Evolutionary conservation across 768 basidiomycete genomes (phyloP).

Genomic region (Holtermannia corniformis): DNA sequence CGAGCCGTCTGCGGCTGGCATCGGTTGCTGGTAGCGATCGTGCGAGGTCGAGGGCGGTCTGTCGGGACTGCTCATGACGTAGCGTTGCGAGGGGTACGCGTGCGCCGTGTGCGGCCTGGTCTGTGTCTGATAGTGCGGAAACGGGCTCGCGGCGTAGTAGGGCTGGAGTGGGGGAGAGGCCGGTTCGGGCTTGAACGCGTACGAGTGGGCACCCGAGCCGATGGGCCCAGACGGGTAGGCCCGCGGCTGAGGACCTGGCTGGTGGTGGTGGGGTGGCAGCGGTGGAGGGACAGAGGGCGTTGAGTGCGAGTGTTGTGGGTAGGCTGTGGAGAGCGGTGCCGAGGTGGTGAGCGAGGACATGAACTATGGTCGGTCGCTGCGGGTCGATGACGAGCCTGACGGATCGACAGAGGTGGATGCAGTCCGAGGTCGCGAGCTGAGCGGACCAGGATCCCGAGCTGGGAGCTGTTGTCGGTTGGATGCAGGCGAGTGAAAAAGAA

Average conservation of each 20-base stretch:
- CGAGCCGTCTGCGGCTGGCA: slow-evolving; percentile 11
- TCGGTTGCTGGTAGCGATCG: slow-evolving; percentile 9
- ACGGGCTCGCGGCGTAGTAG: background rate
- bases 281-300: slow-evolving; percentile 4
- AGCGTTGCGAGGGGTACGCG: background rate
- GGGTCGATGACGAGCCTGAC: too few relatives aligned
- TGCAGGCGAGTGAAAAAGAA: too few relatives aligned
- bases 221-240: slow-evolving; percentile 19
- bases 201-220: too few relatives aligned
- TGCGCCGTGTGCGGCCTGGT: background rate
- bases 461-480: too few relatives aligned
- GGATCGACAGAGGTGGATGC: too few relatives aligned
- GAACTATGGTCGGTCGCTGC: too few relatives aligned
- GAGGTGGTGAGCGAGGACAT: background rate
- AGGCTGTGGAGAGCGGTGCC: background rate
- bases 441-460: too few relatives aligned
- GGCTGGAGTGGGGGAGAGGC: background rate
- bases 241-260: slow-evolving; percentile 10
- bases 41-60: background rate
- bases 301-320: background rate
- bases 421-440: too few relatives aligned
- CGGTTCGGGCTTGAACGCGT: background rate
- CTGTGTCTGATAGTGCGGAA: background rate
- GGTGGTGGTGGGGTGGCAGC: slow-evolving; percentile 5
- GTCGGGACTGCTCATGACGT: background rate